Conservation (phyloP, 1,139 yeast genomes). For the Scheffersomyces lignicola region DNA sequence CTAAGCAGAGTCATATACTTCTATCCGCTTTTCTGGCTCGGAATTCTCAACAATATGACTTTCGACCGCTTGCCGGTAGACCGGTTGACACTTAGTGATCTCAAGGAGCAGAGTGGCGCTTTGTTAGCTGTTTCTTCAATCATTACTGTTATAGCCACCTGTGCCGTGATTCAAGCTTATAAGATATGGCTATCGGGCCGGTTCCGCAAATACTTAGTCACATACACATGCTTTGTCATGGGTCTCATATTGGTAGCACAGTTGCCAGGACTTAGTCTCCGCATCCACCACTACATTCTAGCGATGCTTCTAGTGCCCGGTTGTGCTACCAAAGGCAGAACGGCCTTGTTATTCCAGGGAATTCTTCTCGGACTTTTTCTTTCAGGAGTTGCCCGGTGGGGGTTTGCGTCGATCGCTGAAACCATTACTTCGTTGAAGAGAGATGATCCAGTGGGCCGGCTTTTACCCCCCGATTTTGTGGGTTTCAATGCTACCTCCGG, state of each 20-base stretch:
- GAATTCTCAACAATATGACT: conserved; percentile 81
- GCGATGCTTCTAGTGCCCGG: conserved; percentile 84
- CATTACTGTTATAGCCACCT: conserved; percentile 40
- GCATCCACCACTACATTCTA: conserved; percentile 87
- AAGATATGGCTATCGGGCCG: conserved; percentile 80
- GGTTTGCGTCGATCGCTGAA: conserved; percentile 84
- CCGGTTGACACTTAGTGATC: conserved; percentile 68
- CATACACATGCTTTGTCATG: conserved; percentile 51
- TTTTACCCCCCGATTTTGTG: conserved; percentile 56
- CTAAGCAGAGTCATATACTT: conserved; percentile 61
- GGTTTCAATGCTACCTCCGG: conserved; percentile 35
- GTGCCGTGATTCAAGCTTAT: conserved; percentile 74
- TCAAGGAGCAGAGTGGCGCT: conserved; percentile 77
- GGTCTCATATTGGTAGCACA: conserved; percentile 47
- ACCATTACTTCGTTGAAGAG: conserved; percentile 67
- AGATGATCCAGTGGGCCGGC: conserved; percentile 69
- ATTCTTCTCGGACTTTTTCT: conserved; percentile 75
- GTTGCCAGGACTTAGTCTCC: conserved; percentile 69
- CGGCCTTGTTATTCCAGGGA: conserved; percentile 79
- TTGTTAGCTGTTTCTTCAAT: conserved; percentile 60
- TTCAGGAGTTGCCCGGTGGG: conserved; percentile 92
- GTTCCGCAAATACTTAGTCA: conserved; percentile 53
- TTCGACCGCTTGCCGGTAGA: conserved; percentile 89
- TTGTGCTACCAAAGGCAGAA: conserved; percentile 72
- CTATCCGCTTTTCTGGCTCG: conserved; percentile 85